Evolutionary conservation across 163 green algal genomes (phyloP).

Genomic region (Scenedesmus sp.): DNA sequence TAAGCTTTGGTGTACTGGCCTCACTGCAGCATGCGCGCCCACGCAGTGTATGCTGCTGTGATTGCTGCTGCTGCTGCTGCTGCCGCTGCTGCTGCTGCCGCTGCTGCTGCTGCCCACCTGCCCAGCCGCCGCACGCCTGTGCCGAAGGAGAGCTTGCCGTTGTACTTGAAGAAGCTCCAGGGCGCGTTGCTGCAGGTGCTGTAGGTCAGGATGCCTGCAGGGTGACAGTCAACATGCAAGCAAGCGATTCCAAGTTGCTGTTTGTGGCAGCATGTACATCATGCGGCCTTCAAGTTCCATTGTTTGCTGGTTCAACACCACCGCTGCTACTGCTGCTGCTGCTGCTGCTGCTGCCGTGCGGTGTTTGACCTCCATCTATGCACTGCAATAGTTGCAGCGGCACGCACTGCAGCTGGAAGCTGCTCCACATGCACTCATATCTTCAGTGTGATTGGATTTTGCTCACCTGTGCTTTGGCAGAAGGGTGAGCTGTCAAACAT

Average conservation of each 20-base stretch:
- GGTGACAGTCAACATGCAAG: background rate
- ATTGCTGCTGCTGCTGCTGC: background rate
- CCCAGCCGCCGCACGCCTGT: constrained; percentile 26
- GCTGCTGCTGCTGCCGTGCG: no score
- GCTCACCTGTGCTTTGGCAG: constrained; percentile 6
- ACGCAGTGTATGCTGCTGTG: background rate
- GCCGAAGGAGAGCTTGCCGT: constrained; percentile 32
- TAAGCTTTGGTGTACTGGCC: no score
- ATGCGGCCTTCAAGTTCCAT: no score
- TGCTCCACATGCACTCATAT: no score
- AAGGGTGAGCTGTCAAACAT: constrained; percentile 7
- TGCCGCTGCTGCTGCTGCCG: background rate
- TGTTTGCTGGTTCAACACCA: no score
- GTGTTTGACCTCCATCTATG: no score
- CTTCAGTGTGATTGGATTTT: background rate
- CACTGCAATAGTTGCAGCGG: no score
- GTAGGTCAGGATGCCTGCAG: constrained; percentile 3
- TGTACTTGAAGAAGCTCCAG: constrained; percentile 45
- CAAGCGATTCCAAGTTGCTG: no score
- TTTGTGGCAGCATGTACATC: no score
- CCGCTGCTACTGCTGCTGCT: no score
- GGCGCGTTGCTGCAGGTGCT: constrained; percentile 26
- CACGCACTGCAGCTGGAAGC: no score
- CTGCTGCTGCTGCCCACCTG: background rate
- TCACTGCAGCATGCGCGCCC: no score